Evolutionary conservation across 345 rosid species (phyloP).

Genomic region (Limnanthes douglasii): DNA sequence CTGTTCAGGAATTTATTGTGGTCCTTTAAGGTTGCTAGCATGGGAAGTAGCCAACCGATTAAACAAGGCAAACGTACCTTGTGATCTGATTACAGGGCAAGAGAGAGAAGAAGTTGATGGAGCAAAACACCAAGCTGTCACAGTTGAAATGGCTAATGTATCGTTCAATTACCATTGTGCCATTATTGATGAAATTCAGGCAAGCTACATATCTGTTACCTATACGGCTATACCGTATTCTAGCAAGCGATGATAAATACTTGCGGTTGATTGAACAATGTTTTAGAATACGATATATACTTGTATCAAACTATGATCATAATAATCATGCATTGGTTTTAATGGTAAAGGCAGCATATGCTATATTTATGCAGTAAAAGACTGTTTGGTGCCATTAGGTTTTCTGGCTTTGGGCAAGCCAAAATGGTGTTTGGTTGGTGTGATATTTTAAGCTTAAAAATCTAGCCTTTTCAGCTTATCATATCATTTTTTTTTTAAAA

Average conservation of each 20-base stretch:
- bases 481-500: no score
- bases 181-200: constrained; percentile 88
- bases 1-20: constrained; percentile 95
- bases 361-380: background rate
- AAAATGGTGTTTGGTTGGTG: no score
- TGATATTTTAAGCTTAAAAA: no score
- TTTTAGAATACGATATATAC: no score
- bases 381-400: constrained; percentile 1
- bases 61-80: constrained; percentile 77
- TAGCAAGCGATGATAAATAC: background rate
- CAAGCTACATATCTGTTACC: constrained; percentile 3
- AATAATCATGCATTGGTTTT: no score
- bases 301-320: no score
- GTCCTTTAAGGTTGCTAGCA: constrained; percentile 89
- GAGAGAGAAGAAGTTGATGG: constrained; percentile 81
- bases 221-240: background rate
- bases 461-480: no score
- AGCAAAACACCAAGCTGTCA: constrained; percentile 80
- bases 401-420: no score
- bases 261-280: no score
- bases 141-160: constrained; percentile 95
- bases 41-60: constrained; percentile 89
- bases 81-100: constrained; percentile 88
- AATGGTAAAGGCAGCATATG: background rate
- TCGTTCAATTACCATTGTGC: constrained; percentile 57